phyloP scores from a whole-genome alignment of 768 basidiomycete species.

The Chlorophyllum brunneum region DNA sequence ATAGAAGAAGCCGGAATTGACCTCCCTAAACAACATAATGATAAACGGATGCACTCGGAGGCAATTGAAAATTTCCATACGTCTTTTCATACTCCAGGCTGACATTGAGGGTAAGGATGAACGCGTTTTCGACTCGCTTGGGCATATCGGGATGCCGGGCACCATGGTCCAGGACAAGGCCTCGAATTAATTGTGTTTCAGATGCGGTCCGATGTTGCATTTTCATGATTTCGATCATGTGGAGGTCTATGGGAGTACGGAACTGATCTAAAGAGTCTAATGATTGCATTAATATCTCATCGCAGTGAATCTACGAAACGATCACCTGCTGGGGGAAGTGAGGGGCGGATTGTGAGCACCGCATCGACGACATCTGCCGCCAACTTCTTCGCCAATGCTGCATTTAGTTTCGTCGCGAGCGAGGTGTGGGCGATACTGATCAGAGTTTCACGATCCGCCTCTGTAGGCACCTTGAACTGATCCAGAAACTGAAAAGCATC shows the following conservation, averaged over 20 bases:
- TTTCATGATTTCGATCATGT: constrained; percentile 99
- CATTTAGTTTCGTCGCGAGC: constrained; percentile 88
- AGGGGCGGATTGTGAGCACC: constrained; percentile 80
- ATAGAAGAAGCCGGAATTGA: constrained; percentile 99
- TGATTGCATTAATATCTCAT: constrained; percentile 12
- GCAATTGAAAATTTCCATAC: constrained; percentile 45
- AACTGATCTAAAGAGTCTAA: constrained; percentile 63
- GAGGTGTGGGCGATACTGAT: constrained; percentile 96
- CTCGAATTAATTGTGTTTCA: constrained; percentile 93
- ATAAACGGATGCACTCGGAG: constrained; percentile 17
- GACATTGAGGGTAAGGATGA: constrained; percentile 92
- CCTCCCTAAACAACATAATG: constrained; percentile 64
- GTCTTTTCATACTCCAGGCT: constrained; percentile 99
- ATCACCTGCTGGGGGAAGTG: constrained; percentile 56
- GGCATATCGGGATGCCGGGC: constrained; percentile 99
- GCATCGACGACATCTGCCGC: constrained; percentile 95
- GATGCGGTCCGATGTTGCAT: constrained; percentile 99
- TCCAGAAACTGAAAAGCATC: constrained; percentile 77
- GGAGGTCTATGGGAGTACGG: constrained; percentile 91
- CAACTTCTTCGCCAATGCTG: constrained; percentile 78
- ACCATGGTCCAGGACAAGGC: constrained; percentile 96
- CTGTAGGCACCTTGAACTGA: constrained; percentile 72
- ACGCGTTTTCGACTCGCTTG: constrained; percentile 95
- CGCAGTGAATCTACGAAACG: constrained; percentile 13
- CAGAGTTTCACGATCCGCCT: constrained; percentile 85